Evolutionary conservation across 1,284 basidiomycete genomes (phyloP).

Genomic region (Cerioporus squamosus): DNA sequence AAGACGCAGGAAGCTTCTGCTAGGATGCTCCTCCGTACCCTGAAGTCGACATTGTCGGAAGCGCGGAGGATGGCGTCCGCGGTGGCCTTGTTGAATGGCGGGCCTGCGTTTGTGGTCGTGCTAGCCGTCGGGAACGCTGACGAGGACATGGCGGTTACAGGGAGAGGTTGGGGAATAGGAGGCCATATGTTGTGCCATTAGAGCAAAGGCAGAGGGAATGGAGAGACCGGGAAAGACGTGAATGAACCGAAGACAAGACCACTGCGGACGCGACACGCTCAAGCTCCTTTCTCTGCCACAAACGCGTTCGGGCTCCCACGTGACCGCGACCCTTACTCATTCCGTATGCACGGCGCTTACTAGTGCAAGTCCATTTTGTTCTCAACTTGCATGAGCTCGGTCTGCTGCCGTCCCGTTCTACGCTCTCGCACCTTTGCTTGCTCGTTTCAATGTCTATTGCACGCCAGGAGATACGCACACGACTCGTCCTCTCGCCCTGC

Average conservation of each 20-base stretch:
- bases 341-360: no score
- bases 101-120: conserved; percentile 11
- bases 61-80: conserved; percentile 25
- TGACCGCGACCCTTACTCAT: background rate
- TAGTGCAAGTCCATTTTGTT: no score
- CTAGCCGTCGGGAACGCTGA: background rate
- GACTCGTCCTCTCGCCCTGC: conserved; percentile 7
- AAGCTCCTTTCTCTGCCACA: background rate
- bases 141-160: background rate
- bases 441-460: conserved; percentile 2
- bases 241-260: no score
- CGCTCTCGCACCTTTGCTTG: conserved; percentile 1
- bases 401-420: conserved; percentile 9
- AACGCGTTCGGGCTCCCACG: background rate
- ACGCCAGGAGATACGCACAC: background rate
- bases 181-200: background rate
- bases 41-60: conserved; percentile 26
- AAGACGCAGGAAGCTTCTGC: conserved; percentile 24
- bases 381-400: conserved; percentile 20
- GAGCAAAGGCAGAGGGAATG: background rate
- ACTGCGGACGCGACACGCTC: no score
- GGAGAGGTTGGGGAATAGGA: background rate
- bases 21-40: conserved; percentile 20
- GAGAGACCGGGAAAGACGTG: background rate
- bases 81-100: conserved; percentile 18